Evolutionary conservation across 306 rosid genomes (phyloP).

Genomic region (Quercus robur): DNA sequence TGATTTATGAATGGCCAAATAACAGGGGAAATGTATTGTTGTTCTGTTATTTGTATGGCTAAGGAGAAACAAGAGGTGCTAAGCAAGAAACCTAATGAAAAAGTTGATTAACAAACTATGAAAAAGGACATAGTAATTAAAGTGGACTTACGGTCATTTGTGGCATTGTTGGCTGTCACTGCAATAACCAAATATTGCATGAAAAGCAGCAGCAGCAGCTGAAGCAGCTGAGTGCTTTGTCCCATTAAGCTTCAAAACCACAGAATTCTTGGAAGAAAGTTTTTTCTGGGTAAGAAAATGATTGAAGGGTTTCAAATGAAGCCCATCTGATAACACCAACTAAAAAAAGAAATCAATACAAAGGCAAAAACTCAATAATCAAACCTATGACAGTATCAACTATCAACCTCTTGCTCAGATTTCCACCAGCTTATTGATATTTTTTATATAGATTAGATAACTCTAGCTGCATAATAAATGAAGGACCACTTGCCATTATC

Average conservation of each 20-base stretch:
- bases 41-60: no score
- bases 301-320: not conserved
- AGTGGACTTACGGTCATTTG: constrained; percentile 17
- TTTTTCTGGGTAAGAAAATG: not conserved
- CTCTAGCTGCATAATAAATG: not conserved
- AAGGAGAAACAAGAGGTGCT: not conserved
- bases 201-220: constrained; percentile 6
- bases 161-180: not conserved
- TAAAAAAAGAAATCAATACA: not conserved
- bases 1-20: no score
- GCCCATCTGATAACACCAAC: not conserved
- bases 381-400: not conserved
- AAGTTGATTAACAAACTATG: not conserved
- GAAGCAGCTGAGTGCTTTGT: constrained; percentile 3
- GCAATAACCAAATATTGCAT: not conserved
- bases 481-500: no score
- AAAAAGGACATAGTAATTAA: not conserved
- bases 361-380: not conserved
- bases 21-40: no score
- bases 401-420: not conserved
- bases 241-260: constrained; percentile 9
- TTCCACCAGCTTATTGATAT: not conserved
- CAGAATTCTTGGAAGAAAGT: not conserved
- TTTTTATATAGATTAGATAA: not conserved
- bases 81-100: not conserved